These are phyloP conservation scores for Platismatia glauca DNA, from an alignment of 495 filamentous ascomycete genomes.

Conservation along the genomic window DNA sequence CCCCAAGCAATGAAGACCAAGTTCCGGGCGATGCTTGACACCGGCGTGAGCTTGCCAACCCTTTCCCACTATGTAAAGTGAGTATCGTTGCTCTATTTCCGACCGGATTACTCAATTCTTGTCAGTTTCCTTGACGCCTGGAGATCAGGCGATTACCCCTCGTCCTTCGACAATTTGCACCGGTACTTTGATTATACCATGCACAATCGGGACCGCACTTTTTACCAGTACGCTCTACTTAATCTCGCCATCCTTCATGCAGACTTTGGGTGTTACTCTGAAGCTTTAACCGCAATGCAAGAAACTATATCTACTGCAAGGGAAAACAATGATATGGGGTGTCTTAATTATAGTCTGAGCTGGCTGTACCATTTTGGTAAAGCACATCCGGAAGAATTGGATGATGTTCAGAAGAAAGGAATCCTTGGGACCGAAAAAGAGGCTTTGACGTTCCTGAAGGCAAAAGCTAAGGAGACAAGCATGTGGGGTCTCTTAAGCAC, in stretches of 20 bases:
- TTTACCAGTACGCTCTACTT: constrained; percentile 94
- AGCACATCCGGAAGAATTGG: constrained; percentile 68
- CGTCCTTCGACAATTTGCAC: constrained; percentile 83
- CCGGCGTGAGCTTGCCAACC: constrained; percentile 57
- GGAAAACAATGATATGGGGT: constrained; percentile 85
- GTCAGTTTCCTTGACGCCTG: constrained; percentile 77
- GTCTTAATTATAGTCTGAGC: constrained; percentile 89
- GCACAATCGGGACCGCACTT: constrained; percentile 73
- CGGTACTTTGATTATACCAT: constrained; percentile 97
- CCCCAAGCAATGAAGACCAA: constrained; percentile 57
- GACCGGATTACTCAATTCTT: constrained; percentile 5
- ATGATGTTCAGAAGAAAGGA: constrained; percentile 57
- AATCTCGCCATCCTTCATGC: constrained; percentile 89
- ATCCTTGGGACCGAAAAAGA: constrained; percentile 75
- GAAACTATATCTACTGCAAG: constrained; percentile 85
- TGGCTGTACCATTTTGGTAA: constrained; percentile 96
- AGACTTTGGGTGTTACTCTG: constrained; percentile 85
- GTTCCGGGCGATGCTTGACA: constrained; percentile 56
- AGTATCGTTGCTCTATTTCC: neutral
- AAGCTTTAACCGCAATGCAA: constrained; percentile 87
- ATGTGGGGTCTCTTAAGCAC: constrained; percentile 85
- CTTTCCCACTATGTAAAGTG: constrained; percentile 71
- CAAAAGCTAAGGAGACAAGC: constrained; percentile 77
- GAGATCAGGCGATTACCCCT: constrained; percentile 82
- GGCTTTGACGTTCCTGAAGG: constrained; percentile 72